Conservation (phyloP, 345 rosid species). For the Adansonia digitata region DNA sequence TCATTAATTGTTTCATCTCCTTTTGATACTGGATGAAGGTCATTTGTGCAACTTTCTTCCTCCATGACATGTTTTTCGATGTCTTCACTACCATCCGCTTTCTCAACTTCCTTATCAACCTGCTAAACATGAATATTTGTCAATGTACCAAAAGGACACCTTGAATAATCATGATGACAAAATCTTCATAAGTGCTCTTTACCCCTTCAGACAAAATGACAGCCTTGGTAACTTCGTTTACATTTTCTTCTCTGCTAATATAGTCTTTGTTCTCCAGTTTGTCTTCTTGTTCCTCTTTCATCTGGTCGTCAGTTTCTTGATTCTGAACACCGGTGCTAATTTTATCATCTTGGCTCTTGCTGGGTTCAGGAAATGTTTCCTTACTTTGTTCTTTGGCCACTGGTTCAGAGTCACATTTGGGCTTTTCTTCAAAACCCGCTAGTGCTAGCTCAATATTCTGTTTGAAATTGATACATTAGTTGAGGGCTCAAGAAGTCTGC, state of each 20-base stretch:
- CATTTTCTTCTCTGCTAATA: conserved; percentile 19
- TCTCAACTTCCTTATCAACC: conserved; percentile 22
- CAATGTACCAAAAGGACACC: not conserved
- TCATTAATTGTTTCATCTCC: conserved; percentile 2
- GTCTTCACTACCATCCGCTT: conserved; percentile 20
- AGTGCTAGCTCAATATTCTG: conserved; percentile 24
- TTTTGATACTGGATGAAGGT: not conserved
- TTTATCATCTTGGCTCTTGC: conserved; percentile 15
- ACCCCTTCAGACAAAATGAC: conserved; percentile 39
- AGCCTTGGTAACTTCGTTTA: conserved; percentile 21
- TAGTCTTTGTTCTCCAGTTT: conserved; percentile 20
- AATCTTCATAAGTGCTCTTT: not conserved
- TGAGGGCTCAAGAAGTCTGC: not conserved
- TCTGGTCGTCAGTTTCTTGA: conserved; percentile 3
- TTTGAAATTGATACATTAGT: conserved; percentile 11
- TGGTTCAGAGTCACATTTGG: conserved; percentile 10
- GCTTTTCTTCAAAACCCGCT: conserved; percentile 15
- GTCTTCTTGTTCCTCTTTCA: conserved; percentile 17
- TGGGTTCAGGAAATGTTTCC: conserved; percentile 11
- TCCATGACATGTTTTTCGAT: conserved; percentile 17
- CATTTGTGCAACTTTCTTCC: conserved; percentile 14
- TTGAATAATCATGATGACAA: not conserved
- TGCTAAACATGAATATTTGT: conserved; percentile 14
- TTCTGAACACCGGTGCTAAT: not conserved
- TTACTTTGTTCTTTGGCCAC: conserved; percentile 16